Evolutionary conservation across 2,329 filamentous ascomycete species (phyloP).

Genomic region (Amesomyces nigricolor): DNA sequence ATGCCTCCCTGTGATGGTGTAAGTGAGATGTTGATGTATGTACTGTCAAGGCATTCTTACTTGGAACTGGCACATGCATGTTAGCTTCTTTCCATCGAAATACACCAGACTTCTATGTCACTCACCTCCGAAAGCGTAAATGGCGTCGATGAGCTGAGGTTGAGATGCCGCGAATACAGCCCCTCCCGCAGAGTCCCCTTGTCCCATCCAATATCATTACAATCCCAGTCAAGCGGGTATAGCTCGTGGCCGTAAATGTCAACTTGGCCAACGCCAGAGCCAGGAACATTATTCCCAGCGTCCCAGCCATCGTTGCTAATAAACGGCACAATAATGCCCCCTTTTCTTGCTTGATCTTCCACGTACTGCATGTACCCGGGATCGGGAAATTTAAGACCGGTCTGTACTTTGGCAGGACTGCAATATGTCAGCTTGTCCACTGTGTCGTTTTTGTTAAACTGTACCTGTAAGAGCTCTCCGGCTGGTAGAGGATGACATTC

Average conservation of each 20-base stretch:
- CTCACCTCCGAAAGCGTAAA: constrained; percentile 52
- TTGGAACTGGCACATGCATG: constrained; percentile 8
- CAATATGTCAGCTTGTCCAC: not conserved
- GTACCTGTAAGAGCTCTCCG: constrained; percentile 70
- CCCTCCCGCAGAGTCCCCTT: constrained; percentile 49
- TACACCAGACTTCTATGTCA: not conserved
- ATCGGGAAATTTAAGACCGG: constrained; percentile 53
- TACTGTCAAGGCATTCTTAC: not conserved
- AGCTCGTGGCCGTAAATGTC: constrained; percentile 64
- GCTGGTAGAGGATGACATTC: constrained; percentile 71
- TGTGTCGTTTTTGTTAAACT: not conserved
- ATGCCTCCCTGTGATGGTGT: constrained; percentile 56
- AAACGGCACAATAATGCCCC: constrained; percentile 67
- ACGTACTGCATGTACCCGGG: constrained; percentile 65
- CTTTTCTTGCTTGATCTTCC: constrained; percentile 59
- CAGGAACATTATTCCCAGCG: constrained; percentile 58
- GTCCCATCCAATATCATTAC: constrained; percentile 57
- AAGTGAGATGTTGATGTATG: not conserved
- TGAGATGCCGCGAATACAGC: constrained; percentile 48
- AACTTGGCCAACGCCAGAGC: constrained; percentile 49
- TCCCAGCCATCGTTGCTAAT: constrained; percentile 68
- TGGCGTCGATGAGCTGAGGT: constrained; percentile 59
- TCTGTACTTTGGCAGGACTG: constrained; percentile 34
- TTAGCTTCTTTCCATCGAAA: not conserved
- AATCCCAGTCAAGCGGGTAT: constrained; percentile 58